A percentile compares a stretch with the other conserved stretches of the same genome.
Evolutionary conservation across 495 filamentous ascomycete genomes (phyloP).

Genomic region (Neurospora africana): DNA sequence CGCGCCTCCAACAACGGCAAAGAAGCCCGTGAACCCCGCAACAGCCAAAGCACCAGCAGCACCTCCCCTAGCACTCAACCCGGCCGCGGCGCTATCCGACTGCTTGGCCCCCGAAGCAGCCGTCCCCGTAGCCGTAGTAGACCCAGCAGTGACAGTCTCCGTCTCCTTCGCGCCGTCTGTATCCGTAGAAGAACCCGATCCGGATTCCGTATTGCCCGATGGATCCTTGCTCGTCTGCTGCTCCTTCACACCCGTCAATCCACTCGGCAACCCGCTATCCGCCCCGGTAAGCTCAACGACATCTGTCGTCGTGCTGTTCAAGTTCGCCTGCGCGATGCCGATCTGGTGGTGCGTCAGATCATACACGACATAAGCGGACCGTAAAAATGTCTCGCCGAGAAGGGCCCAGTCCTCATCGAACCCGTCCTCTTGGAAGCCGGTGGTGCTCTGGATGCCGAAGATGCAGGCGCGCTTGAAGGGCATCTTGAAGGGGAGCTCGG

Average conservation of each 20-base stretch:
- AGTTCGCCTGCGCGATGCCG: constrained; percentile 73
- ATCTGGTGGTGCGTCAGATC: constrained; percentile 79
- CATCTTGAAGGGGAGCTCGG: constrained; percentile 13
- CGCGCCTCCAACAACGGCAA: constrained; percentile 17
- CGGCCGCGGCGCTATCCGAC: neutral
- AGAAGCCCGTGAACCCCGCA: constrained; percentile 10
- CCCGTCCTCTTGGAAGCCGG: constrained; percentile 11
- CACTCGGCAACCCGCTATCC: constrained; percentile 27
- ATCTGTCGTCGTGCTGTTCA: constrained; percentile 52
- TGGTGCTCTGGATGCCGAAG: constrained; percentile 32
- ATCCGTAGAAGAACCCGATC: neutral
- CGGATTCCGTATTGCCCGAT: neutral
- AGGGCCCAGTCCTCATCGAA: constrained; percentile 21
- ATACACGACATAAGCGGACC: constrained; percentile 89
- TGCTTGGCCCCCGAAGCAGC: neutral
- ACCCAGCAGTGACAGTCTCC: constrained; percentile 1
- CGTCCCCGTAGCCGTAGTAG: neutral
- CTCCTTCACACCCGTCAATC: constrained; percentile 23
- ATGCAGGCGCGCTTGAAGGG: constrained; percentile 28
- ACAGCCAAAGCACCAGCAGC: constrained; percentile 9
- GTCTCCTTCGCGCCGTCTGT: neutral
- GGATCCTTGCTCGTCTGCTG: constrained; percentile 12
- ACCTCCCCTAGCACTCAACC: constrained; percentile 5
- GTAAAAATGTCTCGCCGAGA: constrained; percentile 81
- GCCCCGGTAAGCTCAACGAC: constrained; percentile 33